Conservation (phyloP, 345 rosid genomes). For the Dipteronia dyeriana region DNA sequence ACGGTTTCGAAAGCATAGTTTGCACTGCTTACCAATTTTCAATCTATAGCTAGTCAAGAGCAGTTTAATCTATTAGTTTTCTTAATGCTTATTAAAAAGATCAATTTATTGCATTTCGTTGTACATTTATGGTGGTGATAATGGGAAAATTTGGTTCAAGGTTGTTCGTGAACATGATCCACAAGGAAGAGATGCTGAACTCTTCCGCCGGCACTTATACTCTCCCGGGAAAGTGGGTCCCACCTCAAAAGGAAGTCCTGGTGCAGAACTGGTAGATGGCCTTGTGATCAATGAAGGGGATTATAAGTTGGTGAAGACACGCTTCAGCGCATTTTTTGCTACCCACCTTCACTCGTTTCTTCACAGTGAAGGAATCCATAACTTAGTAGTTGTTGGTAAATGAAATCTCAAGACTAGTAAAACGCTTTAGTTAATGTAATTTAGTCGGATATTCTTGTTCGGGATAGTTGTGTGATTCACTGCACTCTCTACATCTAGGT, state of each 20-base stretch:
- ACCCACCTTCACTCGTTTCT: conserved; percentile 76
- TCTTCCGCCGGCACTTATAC: conserved; percentile 67
- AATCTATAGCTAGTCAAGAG: not conserved
- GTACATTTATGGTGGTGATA: not conserved
- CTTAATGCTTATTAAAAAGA: not conserved
- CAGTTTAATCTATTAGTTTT: not conserved
- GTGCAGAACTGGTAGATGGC: conserved; percentile 75
- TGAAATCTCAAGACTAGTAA: conserved; percentile 5
- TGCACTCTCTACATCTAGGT: conserved; percentile 39
- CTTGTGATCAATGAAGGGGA: conserved; percentile 69
- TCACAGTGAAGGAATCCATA: conserved; percentile 46
- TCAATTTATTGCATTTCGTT: not conserved
- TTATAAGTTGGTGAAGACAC: conserved; percentile 79
- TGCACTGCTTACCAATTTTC: not conserved
- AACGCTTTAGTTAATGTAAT: not conserved
- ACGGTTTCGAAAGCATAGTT: not conserved
- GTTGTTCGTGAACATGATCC: conserved; percentile 86
- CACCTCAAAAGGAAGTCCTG: conserved; percentile 50
- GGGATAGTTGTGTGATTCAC: not conserved
- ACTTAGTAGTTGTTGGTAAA: conserved; percentile 65
- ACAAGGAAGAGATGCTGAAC: conserved; percentile 77
- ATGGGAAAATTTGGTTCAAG: conserved; percentile 24
- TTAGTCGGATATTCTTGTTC: not conserved
- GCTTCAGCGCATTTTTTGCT: conserved; percentile 85
- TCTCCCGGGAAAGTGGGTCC: conserved; percentile 59